Base-by-base conservation (phyloP, 305 asterid species). In the Salvia sclarea region DNA sequence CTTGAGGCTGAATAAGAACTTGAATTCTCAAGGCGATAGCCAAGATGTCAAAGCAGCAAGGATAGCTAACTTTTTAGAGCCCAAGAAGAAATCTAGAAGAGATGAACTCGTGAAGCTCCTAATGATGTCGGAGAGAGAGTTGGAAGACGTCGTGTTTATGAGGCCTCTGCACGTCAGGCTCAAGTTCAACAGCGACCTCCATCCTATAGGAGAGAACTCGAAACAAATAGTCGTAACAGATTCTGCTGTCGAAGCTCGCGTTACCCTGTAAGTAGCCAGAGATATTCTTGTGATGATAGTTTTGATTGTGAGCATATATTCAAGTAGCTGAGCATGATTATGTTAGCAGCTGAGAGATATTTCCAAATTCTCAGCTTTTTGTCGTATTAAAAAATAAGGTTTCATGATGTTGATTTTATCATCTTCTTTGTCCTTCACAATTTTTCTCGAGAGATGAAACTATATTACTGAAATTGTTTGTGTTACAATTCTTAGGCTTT, bases 141-240 rank as follows among this genome's bases (percentile, higher is more conserved):
- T 86, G 21, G 92, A 81, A 54, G 92, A 85, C 50, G 65, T 79
- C 50, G 58, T 90, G 41, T 84, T 91, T 66, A 62, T 76, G 68
- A 86, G 89, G 73, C 95, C 95, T 41, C 49, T 93, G 63, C 91
- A 85, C 6, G 85, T 88, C 76, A 78, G 76, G 71, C 85, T 93
- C 76, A 84, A 82, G 82, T 80, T 90, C 37, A 56, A 78, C 61
- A 74, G 88, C 54, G 78, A 66, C 21, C 74, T 76, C 75, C 96
- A 88, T 44, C 92, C 91, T 6, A 87, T 83, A 74, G 88, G 83
- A 21, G 88, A 79, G 30, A 83, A 84, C 56, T 66, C 88, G 0
- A 87, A 81, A 72, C 78, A 76, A 53, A 61, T 85, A 57, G 57
- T 84, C 49, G 73, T 88, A 70, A 84, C 97, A 0, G 85, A 85